Percentiles rank a stretch among this genome's conserved stretches.
Conservation (phyloP, 495 filamentous ascomycete genomes). For the Xylaria cubensis region DNA sequence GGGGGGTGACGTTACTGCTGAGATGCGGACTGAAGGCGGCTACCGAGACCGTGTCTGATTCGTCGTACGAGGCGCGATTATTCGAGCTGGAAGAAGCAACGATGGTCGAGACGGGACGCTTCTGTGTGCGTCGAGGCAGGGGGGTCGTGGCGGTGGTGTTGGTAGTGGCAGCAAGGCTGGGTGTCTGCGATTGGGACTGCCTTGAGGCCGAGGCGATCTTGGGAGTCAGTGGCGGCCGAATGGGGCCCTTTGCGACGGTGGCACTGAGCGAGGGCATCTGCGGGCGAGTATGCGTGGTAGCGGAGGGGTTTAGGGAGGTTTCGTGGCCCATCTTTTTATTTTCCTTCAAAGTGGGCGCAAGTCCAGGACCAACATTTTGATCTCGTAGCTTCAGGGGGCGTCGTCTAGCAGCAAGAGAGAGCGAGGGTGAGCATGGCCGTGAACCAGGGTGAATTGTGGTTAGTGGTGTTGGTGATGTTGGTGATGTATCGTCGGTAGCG, state of each 20-base stretch:
- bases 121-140: constrained; percentile 36
- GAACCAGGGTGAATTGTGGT: not conserved
- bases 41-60: constrained; percentile 45
- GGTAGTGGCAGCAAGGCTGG: constrained; percentile 38
- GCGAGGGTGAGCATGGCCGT: constrained; percentile 6
- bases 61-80: constrained; percentile 35
- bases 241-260: constrained; percentile 44
- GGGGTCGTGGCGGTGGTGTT: constrained; percentile 41
- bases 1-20: constrained; percentile 72
- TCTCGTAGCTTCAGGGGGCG: constrained; percentile 43
- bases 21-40: constrained; percentile 59
- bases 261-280: constrained; percentile 49
- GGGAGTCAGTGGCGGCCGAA: constrained; percentile 53
- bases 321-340: constrained; percentile 41
- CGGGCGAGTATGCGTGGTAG: constrained; percentile 40
- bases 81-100: constrained; percentile 26
- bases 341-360: constrained; percentile 41
- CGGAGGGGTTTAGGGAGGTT: constrained; percentile 30
- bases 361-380: constrained; percentile 51
- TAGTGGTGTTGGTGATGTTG: not conserved
- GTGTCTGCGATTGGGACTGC: constrained; percentile 36
- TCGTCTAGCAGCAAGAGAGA: constrained; percentile 22
- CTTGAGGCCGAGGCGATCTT: constrained; percentile 46
- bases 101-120: constrained; percentile 31
- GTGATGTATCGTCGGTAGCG: not conserved